phyloP scores from a whole-genome alignment of 2,329 filamentous ascomycete genomes.

The Arthroderma sp. region DNA sequence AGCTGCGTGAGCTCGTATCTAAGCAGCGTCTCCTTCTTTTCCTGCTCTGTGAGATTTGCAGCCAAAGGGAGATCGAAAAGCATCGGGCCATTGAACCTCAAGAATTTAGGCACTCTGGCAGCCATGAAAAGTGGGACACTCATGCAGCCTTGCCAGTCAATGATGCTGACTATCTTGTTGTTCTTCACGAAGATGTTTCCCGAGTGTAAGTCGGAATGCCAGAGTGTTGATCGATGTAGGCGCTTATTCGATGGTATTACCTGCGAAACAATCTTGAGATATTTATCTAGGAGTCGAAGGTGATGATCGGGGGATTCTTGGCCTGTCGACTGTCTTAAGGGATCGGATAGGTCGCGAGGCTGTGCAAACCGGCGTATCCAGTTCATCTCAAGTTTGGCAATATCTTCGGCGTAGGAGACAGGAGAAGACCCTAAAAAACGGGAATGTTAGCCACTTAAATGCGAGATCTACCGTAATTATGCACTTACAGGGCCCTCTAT shows the following conservation, averaged over 20 bases:
- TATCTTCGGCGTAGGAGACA: conserved; percentile 4
- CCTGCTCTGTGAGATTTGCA: conserved; percentile 11
- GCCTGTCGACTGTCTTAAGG: conserved; percentile 5
- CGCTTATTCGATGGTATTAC: conserved; percentile 2
- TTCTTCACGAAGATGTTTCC: conserved; percentile 8
- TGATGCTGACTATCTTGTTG: conserved; percentile 9
- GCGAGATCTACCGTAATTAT: no score
- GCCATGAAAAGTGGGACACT: conserved; percentile 9
- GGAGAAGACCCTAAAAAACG: conserved; percentile 8
- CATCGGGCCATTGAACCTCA: conserved; percentile 9
- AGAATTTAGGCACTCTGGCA: conserved; percentile 11
- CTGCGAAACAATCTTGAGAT: background rate
- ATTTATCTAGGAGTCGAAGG: conserved; percentile 7
- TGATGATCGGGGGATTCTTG: conserved; percentile 5
- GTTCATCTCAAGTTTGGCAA: conserved; percentile 8
- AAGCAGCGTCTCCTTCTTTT: conserved; percentile 13
- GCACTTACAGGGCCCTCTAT: conserved; percentile 31
- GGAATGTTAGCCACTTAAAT: no score
- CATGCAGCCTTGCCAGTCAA: conserved; percentile 13
- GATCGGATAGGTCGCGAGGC: conserved; percentile 7
- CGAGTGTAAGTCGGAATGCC: conserved; percentile 9
- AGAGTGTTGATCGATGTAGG: background rate
- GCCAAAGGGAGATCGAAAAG: conserved; percentile 14
- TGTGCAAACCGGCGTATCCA: conserved; percentile 4
- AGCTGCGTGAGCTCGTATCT: conserved; percentile 15